Evolutionary conservation across 306 rosid genomes (phyloP).

Genomic region (Canavalia ensiformis): DNA sequence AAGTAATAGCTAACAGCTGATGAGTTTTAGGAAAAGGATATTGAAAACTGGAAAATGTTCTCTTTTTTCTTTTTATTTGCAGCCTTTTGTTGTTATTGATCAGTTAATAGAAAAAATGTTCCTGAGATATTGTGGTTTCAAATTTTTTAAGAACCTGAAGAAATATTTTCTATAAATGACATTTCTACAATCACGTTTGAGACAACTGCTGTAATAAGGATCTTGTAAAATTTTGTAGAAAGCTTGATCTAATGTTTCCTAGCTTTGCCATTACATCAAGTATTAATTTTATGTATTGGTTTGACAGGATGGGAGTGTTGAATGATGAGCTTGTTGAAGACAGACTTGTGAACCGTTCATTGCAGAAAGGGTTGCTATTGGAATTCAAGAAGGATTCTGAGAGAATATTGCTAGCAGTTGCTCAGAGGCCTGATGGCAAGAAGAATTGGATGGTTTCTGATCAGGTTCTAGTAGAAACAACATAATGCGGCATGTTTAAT

Average conservation of each 20-base stretch:
- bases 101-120: neutral
- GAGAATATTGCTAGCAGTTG: slow-evolving; percentile 80
- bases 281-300: slow-evolving; percentile 34
- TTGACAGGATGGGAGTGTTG: slow-evolving; percentile 63
- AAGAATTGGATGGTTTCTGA: slow-evolving; percentile 99
- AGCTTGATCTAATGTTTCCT: slow-evolving; percentile 31
- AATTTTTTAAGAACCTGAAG: neutral
- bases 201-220: slow-evolving; percentile 29
- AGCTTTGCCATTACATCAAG: slow-evolving; percentile 42
- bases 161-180: neutral
- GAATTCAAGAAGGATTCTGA: slow-evolving; percentile 97
- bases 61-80: neutral
- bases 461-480: slow-evolving; percentile 95
- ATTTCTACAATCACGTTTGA: slow-evolving; percentile 1
- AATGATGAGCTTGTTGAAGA: slow-evolving; percentile 73
- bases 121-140: slow-evolving; percentile 19
- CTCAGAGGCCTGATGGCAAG: slow-evolving; percentile 96
- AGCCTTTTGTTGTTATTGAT: neutral
- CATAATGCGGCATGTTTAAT: slow-evolving; percentile 84
- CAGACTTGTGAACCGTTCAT: slow-evolving; percentile 65
- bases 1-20: neutral
- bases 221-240: slow-evolving; percentile 21
- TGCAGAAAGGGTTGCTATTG: slow-evolving; percentile 80
- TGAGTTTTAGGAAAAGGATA: neutral
- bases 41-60: slow-evolving; percentile 13